A percentile compares a stretch with the other conserved stretches of the same genome.
phyloP scores from a whole-genome alignment of 2,329 filamentous ascomycete genomes.

The Sporothrix mexicana region DNA sequence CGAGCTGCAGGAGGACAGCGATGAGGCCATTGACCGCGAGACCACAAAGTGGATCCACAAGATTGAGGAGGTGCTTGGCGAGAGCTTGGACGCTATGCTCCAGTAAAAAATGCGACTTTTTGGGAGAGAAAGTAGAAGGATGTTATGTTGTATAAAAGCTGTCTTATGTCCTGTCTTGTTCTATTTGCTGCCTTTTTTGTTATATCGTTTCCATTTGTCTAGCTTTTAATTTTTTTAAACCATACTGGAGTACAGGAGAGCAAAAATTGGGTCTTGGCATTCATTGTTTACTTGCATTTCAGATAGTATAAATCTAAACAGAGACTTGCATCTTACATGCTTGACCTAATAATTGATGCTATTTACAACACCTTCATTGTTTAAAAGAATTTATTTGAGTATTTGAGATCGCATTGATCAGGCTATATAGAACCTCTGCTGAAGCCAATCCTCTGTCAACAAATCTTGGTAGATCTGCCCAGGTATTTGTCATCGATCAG shows the following conservation, averaged over 20 bases:
- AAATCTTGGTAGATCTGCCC: not conserved
- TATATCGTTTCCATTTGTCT: not conserved
- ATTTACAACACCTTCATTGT: not conserved
- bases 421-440: not conserved
- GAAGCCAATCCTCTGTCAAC: not conserved
- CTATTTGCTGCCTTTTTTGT: not conserved
- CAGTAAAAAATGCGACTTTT: conserved; percentile 57
- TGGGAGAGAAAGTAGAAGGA: not conserved
- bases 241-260: not conserved
- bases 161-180: not conserved
- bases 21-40: conserved; percentile 89
- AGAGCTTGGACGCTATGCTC: conserved; percentile 91
- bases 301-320: conserved; percentile 8
- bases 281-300: not conserved
- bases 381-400: not conserved
- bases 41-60: conserved; percentile 87
- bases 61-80: conserved; percentile 88
- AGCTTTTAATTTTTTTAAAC: not conserved
- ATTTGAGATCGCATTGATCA: not conserved
- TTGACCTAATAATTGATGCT: not conserved
- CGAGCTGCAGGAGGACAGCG: conserved; percentile 94
- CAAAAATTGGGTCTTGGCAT: conserved; percentile 20
- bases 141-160: not conserved
- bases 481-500: no score
- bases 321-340: not conserved